phyloP scores from a whole-genome alignment of 176 grass and related monocot genomes.

The Metroxylon sagu region DNA sequence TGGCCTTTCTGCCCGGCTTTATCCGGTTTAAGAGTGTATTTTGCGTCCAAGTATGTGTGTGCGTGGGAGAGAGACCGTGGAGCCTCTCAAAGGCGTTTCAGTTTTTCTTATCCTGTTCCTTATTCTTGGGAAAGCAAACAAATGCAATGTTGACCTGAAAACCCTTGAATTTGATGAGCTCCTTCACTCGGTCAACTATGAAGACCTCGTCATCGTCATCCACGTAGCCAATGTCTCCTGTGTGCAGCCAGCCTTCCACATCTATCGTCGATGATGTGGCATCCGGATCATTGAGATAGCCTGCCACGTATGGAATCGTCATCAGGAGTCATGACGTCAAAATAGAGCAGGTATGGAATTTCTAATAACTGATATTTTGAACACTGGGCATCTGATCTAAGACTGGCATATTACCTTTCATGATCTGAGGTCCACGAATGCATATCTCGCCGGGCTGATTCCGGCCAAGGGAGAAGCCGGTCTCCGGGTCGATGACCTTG shows the following conservation, averaged over 20 bases:
- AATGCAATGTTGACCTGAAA: constrained; percentile 46
- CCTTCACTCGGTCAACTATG: constrained; percentile 94
- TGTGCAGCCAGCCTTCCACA: constrained; percentile 86
- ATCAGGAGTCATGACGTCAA: no score
- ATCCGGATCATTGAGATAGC: constrained; percentile 69
- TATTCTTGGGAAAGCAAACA: no score
- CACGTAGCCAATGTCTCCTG: constrained; percentile 74
- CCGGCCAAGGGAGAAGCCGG: constrained; percentile 51
- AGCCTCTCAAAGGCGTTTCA: no score
- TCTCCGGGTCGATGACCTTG: constrained; percentile 80
- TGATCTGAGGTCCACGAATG: constrained; percentile 94
- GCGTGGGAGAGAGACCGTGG: no score
- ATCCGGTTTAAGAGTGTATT: no score
- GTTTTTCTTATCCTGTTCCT: no score
- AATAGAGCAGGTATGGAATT: no score
- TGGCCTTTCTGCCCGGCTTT: no score
- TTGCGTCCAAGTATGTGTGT: no score
- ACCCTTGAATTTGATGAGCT: constrained; percentile 97
- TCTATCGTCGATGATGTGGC: constrained; percentile 69
- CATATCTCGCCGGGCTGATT: constrained; percentile 87
- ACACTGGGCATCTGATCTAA: no score
- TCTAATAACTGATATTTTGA: no score
- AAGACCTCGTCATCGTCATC: constrained; percentile 93
- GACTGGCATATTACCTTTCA: constrained; percentile 46
- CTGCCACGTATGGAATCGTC: constrained; percentile 7